A percentile compares a stretch with the other conserved stretches of the same genome.
Evolutionary conservation across 768 basidiomycete genomes (phyloP).

Genomic region (Steccherinum ochraceum): DNA sequence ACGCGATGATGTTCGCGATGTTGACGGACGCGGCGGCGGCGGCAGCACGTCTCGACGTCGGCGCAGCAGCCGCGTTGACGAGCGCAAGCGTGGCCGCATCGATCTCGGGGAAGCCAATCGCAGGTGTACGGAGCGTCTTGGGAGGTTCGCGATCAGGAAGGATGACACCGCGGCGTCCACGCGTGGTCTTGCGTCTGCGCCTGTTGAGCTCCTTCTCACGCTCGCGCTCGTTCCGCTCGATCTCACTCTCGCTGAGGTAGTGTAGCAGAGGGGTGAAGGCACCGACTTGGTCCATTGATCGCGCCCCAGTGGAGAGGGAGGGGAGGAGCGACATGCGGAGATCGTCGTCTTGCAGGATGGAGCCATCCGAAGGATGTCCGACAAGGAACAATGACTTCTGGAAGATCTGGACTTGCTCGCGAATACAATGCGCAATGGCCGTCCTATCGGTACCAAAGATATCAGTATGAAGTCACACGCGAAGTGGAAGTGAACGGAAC

Average conservation of each 20-base stretch:
- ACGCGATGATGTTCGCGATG: slow-evolving; percentile 91
- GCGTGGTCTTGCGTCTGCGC: slow-evolving; percentile 78
- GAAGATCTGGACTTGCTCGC: slow-evolving; percentile 90
- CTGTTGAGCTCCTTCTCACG: slow-evolving; percentile 89
- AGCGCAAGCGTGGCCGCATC: slow-evolving; percentile 66
- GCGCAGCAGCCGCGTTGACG: slow-evolving; percentile 58
- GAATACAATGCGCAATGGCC: slow-evolving; percentile 90
- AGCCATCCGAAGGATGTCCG: slow-evolving; percentile 80
- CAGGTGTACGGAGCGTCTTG: slow-evolving; percentile 87
- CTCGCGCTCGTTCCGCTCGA: slow-evolving; percentile 86
- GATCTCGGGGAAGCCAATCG: slow-evolving; percentile 76
- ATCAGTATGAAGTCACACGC: neutral
- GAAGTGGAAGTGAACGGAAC: slow-evolving; percentile 20
- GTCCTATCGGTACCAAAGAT: slow-evolving; percentile 47
- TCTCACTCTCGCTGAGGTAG: slow-evolving; percentile 82
- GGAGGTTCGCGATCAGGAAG: slow-evolving; percentile 92
- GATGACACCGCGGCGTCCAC: slow-evolving; percentile 72
- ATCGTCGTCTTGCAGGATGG: slow-evolving; percentile 80
- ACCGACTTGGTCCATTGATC: slow-evolving; percentile 71
- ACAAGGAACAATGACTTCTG: slow-evolving; percentile 89
- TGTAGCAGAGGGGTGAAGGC: slow-evolving; percentile 86
- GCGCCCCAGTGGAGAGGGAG: slow-evolving; percentile 60
- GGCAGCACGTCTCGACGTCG: slow-evolving; percentile 74
- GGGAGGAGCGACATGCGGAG: slow-evolving; percentile 87
- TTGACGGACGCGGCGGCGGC: slow-evolving; percentile 77